phyloP scores from a whole-genome alignment of 805 yeast genomes.

The Hanseniaspora singularis region DNA sequence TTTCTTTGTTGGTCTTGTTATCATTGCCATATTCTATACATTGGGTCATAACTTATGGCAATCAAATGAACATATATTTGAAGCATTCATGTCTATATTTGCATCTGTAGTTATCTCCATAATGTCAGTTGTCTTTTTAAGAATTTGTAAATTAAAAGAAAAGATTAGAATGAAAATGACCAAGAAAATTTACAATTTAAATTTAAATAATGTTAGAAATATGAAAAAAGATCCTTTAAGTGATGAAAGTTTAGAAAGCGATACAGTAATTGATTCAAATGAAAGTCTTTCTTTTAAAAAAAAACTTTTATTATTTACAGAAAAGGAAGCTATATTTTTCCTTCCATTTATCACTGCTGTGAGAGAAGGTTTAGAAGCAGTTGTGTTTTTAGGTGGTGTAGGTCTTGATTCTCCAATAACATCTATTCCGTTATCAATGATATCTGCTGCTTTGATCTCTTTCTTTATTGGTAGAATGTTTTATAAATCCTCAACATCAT shows the following conservation, averaged over 20 bases:
- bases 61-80: slow-evolving; percentile 79
- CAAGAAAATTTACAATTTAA: slow-evolving; percentile 26
- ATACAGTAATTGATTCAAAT: too few relatives aligned
- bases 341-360: slow-evolving; percentile 77
- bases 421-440: slow-evolving; percentile 52
- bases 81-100: slow-evolving; percentile 65
- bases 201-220: slow-evolving; percentile 16
- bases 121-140: slow-evolving; percentile 74
- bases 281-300: slow-evolving; percentile 17
- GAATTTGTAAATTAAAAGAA: slow-evolving; percentile 68
- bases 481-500: slow-evolving; percentile 67
- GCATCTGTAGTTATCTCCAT: slow-evolving; percentile 69
- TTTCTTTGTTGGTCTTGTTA: slow-evolving; percentile 56
- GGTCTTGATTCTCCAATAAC: slow-evolving; percentile 59
- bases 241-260: too few relatives aligned
- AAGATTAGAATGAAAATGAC: slow-evolving; percentile 65
- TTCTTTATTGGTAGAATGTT: slow-evolving; percentile 50
- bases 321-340: slow-evolving; percentile 58
- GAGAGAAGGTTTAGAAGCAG: slow-evolving; percentile 85
- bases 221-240: slow-evolving; percentile 23
- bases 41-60: slow-evolving; percentile 82
- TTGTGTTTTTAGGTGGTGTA: slow-evolving; percentile 82
- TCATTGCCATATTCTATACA: slow-evolving; percentile 57
- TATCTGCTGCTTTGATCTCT: slow-evolving; percentile 50
- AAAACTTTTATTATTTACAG: slow-evolving; percentile 32